Conservation (phyloP, 2,329 filamentous ascomycete species). For the Xenoacremonium recifei region DNA sequence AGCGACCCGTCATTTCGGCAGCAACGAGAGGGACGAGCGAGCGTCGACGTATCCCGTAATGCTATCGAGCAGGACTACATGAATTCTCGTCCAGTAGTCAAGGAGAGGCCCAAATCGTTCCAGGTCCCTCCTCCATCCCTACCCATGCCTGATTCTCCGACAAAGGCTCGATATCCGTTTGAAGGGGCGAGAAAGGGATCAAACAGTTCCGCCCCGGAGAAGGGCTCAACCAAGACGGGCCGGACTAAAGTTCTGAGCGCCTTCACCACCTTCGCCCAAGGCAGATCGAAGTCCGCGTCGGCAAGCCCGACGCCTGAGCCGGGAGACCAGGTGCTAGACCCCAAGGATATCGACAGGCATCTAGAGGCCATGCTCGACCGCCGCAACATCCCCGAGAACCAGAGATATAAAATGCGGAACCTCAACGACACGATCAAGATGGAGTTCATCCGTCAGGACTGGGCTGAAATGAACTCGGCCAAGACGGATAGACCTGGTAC, state of each 20-base stretch:
- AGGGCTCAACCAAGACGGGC: conserved; percentile 36
- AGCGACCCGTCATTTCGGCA: conserved; percentile 24
- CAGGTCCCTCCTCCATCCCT: conserved; percentile 33
- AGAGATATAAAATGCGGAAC: conserved; percentile 91
- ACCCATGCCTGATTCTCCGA: conserved; percentile 20
- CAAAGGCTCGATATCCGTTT: conserved; percentile 18
- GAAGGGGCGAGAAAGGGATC: conserved; percentile 22
- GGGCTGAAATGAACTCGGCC: conserved; percentile 62
- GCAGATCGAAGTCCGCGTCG: conserved; percentile 35
- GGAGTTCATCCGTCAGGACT: conserved; percentile 90
- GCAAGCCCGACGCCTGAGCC: conserved; percentile 26
- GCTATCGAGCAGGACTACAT: conserved; percentile 20
- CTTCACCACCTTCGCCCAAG: conserved; percentile 37
- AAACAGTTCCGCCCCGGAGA: conserved; percentile 26
- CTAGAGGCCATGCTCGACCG: conserved; percentile 71
- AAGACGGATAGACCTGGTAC: conserved; percentile 44
- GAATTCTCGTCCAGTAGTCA: conserved; percentile 25
- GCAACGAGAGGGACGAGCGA: conserved; percentile 18
- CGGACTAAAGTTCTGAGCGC: conserved; percentile 39
- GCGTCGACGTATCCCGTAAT: conserved; percentile 22
- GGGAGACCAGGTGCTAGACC: conserved; percentile 53
- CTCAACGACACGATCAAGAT: conserved; percentile 89
- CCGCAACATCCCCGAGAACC: conserved; percentile 89
- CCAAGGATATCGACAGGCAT: conserved; percentile 55
- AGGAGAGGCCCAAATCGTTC: conserved; percentile 51